Conservation (phyloP, 176 grass and related monocot genomes). For the Carex pumila region DNA sequence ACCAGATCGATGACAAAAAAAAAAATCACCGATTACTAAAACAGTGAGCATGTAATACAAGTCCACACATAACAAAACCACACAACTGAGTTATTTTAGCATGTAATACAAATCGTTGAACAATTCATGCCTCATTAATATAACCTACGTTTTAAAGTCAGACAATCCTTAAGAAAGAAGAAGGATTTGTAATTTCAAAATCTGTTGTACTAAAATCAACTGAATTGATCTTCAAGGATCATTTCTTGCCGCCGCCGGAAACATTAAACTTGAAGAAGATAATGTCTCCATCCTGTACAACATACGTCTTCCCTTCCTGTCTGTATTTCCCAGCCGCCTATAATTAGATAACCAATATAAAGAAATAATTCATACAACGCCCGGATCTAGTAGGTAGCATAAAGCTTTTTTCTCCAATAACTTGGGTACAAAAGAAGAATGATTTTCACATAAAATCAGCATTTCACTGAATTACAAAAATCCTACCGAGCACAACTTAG, state of each 20-base stretch:
- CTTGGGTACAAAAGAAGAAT: not conserved
- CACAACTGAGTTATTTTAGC: slow-evolving; percentile 3
- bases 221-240: slow-evolving; percentile 9
- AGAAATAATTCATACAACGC: not conserved
- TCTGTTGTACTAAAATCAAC: not conserved
- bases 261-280: slow-evolving; percentile 99
- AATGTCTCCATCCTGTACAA: slow-evolving; percentile 90
- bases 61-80: slow-evolving; percentile 1
- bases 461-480: not conserved
- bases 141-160: not conserved
- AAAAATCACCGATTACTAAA: not conserved
- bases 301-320: slow-evolving; percentile 97
- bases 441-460: not conserved
- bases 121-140: not conserved
- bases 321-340: slow-evolving; percentile 93
- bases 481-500: not conserved
- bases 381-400: not conserved
- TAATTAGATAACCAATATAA: slow-evolving; percentile 6
- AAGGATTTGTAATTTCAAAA: not conserved
- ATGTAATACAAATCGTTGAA: slow-evolving; percentile 9
- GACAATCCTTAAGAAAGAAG: not conserved
- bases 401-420: not conserved
- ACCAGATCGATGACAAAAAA: not conserved
- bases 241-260: slow-evolving; percentile 95
- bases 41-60: not conserved